Evolutionary conservation across 2,329 filamentous ascomycete species (phyloP), one percentile per base, ranked within the genome.

Genomic region (Pseudocercospora eumusae): DNA sequence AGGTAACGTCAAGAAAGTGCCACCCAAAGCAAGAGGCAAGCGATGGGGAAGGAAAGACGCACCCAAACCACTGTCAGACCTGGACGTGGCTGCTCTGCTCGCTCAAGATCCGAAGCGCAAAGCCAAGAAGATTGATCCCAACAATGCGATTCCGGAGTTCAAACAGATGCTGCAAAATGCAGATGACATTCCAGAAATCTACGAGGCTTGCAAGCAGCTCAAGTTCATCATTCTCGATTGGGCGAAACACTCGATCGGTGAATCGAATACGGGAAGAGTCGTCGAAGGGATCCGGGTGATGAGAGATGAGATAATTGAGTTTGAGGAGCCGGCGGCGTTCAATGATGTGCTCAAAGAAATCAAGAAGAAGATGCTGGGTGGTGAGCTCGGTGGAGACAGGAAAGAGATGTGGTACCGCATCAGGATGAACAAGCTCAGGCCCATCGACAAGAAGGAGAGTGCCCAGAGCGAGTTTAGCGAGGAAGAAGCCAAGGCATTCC

Each of bases 91-190:
- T 63, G 87, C 86, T 4, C 84, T 98, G 2, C 86, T 98, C n/a
- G 83, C 84, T 50, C 78, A 81, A 61, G 80, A 84, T 50, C 70
- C 69, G 1, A 66, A 63, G 31, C 66, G 71, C 60, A 84, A 82
- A 52, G 78, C 78, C 27, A 76, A 81, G 72, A 82, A 79, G 49
- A 87, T 90, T 60, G 83, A 85, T 8, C 74, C 84, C 0, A 83
- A 88, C 9, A 98, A 98, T 66, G 86, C 93, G 1, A 86, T 98
- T 4, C 92, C 95, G 0, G 91, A 93, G 63, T 97, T 96, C 84
- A 96, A 93, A 73, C 91, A 92, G 74, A 83, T 88, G 2, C 81
- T 98, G 15, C 81, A 68, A 27, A 57, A 85, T 6, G 78, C 88
- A 1, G 79, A 83, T 1, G 83, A 87, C 27, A 78, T 88, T 1